A percentile compares a stretch with the other conserved stretches of the same genome.
These are phyloP conservation scores for Mycena galopus DNA, from an alignment of 768 basidiomycete species.

Conservation along the genomic window DNA sequence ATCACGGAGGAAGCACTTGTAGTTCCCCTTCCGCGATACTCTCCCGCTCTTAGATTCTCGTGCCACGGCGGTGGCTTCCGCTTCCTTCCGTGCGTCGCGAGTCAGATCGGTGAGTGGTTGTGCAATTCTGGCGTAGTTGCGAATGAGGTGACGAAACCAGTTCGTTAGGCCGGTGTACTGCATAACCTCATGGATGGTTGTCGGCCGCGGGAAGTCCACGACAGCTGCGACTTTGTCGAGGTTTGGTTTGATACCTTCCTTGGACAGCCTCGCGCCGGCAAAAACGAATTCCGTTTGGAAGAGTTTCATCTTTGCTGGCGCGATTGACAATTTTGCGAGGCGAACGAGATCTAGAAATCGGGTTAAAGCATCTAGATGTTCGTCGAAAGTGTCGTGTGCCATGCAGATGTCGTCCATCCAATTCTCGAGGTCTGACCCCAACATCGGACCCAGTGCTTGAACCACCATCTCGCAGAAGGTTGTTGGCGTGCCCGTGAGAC, in stretches of 20 bases:
- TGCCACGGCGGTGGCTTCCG: no score
- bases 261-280: constrained; percentile 48
- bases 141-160: constrained; percentile 37
- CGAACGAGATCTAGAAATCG: constrained; percentile 44
- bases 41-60: no score
- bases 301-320: constrained; percentile 37
- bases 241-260: constrained; percentile 50
- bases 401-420: constrained; percentile 55
- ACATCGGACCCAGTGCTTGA: not conserved
- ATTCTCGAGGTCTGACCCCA: constrained; percentile 42
- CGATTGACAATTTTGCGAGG: constrained; percentile 48
- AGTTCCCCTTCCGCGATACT: constrained; percentile 36
- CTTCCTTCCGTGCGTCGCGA: constrained; percentile 26
- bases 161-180: constrained; percentile 48
- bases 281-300: constrained; percentile 53
- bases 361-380: constrained; percentile 40
- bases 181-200: constrained; percentile 42
- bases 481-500: constrained; percentile 53
- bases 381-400: constrained; percentile 48
- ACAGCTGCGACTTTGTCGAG: constrained; percentile 39
- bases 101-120: constrained; percentile 49
- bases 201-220: constrained; percentile 49
- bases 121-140: constrained; percentile 48
- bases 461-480: constrained; percentile 48
- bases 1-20: constrained; percentile 41